A percentile compares a stretch with the other conserved stretches of the same genome.
These are phyloP conservation scores for Fusarium pininemorale DNA, from an alignment of 2,329 filamentous ascomycete species.

Conservation along the genomic window DNA sequence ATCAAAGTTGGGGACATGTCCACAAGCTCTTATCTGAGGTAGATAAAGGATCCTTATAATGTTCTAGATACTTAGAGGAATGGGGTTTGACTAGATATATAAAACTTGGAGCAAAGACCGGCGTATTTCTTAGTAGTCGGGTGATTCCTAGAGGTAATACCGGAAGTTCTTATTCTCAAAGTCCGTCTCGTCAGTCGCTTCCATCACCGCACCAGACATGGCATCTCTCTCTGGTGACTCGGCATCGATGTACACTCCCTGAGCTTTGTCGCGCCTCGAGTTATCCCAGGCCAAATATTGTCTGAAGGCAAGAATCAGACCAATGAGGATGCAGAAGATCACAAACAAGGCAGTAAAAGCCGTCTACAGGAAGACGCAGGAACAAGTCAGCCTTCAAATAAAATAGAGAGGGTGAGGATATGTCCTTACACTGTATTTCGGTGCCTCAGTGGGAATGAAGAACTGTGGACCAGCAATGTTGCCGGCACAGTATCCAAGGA, in stretches of 20 bases:
- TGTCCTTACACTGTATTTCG: background rate
- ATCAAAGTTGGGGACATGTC: background rate
- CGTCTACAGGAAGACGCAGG: background rate
- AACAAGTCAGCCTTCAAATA: accelerated
- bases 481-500: background rate
- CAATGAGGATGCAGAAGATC: background rate
- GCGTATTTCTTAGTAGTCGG: background rate
- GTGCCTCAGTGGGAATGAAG: background rate
- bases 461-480: background rate
- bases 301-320: background rate
- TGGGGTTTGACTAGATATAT: background rate
- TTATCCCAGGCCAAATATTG: background rate
- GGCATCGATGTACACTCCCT: background rate
- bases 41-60: accelerated
- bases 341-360: background rate
- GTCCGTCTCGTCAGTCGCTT: background rate
- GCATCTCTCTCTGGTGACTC: background rate
- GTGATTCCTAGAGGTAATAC: background rate
- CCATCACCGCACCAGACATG: background rate
- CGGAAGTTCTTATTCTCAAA: background rate
- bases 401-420: accelerated
- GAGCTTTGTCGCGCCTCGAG: background rate
- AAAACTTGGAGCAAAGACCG: accelerated
- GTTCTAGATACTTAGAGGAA: background rate
- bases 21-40: background rate